Conservation (phyloP, 2,329 filamentous ascomycete species). For the Sphaerulina vaccinii region DNA sequence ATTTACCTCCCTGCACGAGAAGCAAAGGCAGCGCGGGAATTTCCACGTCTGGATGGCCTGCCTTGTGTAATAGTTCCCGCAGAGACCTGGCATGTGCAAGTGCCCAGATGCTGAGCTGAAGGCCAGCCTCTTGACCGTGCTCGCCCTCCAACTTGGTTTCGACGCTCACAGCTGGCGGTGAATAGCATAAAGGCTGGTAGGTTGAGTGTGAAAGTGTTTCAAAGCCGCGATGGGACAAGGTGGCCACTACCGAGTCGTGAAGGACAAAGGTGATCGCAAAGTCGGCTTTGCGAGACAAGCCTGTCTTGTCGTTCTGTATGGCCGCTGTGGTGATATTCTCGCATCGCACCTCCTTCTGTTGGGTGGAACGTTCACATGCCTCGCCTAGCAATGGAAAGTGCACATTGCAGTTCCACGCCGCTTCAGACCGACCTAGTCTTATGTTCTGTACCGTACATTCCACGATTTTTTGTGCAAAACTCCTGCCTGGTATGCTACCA, state of each 20-base stretch:
- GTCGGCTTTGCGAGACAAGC: background rate
- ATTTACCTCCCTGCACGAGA: background rate
- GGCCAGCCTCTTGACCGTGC: background rate
- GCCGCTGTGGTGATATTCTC: slow-evolving; percentile 2
- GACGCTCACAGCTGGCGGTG: background rate
- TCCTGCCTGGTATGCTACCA: background rate
- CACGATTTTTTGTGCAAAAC: background rate
- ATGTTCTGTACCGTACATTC: background rate
- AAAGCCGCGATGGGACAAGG: background rate
- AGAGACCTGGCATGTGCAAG: background rate
- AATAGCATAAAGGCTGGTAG: background rate
- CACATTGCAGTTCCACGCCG: slow-evolving; percentile 1
- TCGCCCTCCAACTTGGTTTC: background rate
- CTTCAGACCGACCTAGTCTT: background rate
- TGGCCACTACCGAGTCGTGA: background rate
- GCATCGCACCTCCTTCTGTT: background rate
- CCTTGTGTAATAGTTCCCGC: background rate
- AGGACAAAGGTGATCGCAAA: background rate
- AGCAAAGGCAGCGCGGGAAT: background rate
- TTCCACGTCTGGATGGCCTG: background rate
- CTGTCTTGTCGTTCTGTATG: background rate
- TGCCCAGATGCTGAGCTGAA: background rate
- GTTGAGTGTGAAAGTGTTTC: background rate
- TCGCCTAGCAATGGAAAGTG: background rate
- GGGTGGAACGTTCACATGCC: background rate